Evolutionary conservation across 371 early-diverging fungal genomes (phyloP), one percentile per base, ranked within the genome.

Genomic region (Mucor mucedo): DNA sequence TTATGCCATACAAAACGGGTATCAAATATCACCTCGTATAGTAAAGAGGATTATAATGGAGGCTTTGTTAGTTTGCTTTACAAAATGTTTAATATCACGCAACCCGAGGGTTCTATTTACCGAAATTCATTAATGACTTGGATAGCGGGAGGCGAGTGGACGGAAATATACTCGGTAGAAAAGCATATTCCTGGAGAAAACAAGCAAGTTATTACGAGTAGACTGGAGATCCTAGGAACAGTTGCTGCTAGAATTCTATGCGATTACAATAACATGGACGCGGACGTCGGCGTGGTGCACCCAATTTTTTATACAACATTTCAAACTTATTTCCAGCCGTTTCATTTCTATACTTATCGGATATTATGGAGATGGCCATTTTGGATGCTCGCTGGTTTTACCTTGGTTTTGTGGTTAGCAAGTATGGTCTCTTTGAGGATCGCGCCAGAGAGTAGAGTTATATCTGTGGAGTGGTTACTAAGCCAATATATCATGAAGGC

Each of bases 291-390:
- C 35, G 35, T 6, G 8, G n/a, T 11, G 5, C 16, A 16, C 10
- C 14, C 5, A 2, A 4, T 35, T 35, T 6, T 0, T 8, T 35
- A 35, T 14, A 44, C 44, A 14, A 44, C 13, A 16, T 44, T 44
- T 44, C 13, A 44, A n/a, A 14, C 44, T 14, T n/a, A 14, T 44
- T 44, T 44, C 21, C 21, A 21, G 5, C 14, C 5, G 14, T 14
- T 14, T 44, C 13, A 44, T n/a, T n/a, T 5, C 14, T 44, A 14
- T 44, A n/a, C 14, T n/a, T 44, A 44, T 44, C 3, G 5, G 2
- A 44, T 44, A 14, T 44, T 44, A 14, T 44, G 44, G 44, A 44
- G 14, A 44, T 44, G 44, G 44, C 44, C 44, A 14, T 44, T 44
- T 4, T 44, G 44, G 44, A 13, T 44, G 16, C 13, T 16, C 14